Percentiles rank a stretch among this genome's conserved stretches.
These are phyloP conservation scores for Paecilomyces fulvus DNA, from an alignment of 2,329 filamentous ascomycete genomes.

Conservation along the genomic window DNA sequence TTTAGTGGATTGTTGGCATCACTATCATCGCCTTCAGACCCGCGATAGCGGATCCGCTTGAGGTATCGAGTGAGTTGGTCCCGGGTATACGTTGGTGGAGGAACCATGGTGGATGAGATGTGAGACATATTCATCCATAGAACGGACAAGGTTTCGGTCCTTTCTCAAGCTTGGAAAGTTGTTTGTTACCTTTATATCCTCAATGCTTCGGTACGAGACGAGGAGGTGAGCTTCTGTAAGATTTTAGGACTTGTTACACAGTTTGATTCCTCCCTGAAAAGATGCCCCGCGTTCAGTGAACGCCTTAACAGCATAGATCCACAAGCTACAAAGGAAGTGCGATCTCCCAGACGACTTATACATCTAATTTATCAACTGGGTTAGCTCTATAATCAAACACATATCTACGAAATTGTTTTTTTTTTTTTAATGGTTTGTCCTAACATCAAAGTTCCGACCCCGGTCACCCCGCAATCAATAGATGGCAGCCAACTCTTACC, in stretches of 20 bases:
- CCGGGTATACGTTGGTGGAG: conserved; percentile 23
- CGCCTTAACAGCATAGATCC: no score
- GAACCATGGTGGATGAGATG: conserved; percentile 4
- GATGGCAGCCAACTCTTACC: no score
- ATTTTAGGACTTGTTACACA: not conserved
- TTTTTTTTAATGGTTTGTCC: no score
- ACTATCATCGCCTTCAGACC: conserved; percentile 7
- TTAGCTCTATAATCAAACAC: no score
- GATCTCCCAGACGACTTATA: no score
- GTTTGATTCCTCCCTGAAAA: not conserved
- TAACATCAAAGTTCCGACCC: no score
- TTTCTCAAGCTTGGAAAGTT: not conserved
- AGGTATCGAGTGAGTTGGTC: conserved; percentile 31
- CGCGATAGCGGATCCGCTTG: conserved; percentile 19
- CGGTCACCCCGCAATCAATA: no score
- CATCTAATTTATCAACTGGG: no score
- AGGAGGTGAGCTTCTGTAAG: not conserved
- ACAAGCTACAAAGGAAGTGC: no score
- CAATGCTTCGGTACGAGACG: not conserved
- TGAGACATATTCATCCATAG: not conserved
- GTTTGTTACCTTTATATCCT: not conserved
- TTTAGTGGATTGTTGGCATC: conserved; percentile 10
- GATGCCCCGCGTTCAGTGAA: not conserved
- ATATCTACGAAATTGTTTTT: no score
- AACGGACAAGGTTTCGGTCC: not conserved